phyloP scores from a whole-genome alignment of 768 basidiomycete species.

The Pleurotus platypus region DNA sequence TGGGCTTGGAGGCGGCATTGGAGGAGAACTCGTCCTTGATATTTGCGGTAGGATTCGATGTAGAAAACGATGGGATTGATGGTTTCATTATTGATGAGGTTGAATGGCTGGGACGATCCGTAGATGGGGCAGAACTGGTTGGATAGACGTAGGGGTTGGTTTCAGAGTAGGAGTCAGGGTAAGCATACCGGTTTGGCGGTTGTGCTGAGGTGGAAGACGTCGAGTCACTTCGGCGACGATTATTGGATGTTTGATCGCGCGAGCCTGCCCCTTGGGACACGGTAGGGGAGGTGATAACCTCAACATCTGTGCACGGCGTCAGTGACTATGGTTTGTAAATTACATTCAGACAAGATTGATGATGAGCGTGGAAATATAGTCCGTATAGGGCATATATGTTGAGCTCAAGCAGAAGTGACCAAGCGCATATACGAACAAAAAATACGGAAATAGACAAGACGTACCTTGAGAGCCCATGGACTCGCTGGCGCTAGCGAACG shows the following conservation, averaged over 20 bases:
- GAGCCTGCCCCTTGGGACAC: not conserved
- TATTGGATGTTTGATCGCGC: not conserved
- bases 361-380: too few relatives aligned
- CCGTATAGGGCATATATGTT: not conserved
- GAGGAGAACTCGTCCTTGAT: not conserved
- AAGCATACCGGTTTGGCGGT: slow-evolving; percentile 3
- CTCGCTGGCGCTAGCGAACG: not conserved
- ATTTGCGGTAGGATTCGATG: not conserved
- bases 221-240: not conserved
- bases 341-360: not conserved
- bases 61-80: not conserved
- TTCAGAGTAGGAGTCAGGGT: slow-evolving; percentile 6
- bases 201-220: slow-evolving; percentile 2
- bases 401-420: not conserved
- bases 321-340: not conserved
- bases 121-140: not conserved
- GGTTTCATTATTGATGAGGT: not conserved
- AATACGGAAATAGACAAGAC: not conserved
- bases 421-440: not conserved
- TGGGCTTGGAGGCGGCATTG: not conserved
- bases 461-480: slow-evolving; percentile 3
- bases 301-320: not conserved
- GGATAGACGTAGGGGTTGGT: slow-evolving; percentile 5
- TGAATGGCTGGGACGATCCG: not conserved
- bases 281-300: not conserved